These are phyloP conservation scores for Boletus sensibilis DNA, from an alignment of 768 basidiomycete species.

Conservation along the genomic window DNA sequence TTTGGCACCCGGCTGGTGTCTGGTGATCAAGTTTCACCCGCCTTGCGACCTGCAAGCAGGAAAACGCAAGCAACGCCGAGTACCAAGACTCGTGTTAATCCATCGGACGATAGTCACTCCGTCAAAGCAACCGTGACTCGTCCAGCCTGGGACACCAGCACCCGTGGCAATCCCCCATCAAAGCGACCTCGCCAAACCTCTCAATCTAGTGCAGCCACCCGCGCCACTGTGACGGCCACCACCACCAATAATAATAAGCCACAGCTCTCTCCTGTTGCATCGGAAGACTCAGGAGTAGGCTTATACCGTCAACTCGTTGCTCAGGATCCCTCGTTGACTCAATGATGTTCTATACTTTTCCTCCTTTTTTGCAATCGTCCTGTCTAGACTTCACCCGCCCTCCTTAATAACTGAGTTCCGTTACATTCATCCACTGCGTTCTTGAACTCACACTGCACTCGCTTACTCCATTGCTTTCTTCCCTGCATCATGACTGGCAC, in stretches of 20 bases:
- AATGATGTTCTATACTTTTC: conserved; percentile 19
- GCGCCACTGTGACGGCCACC: conserved; percentile 35
- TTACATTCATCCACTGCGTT: conserved; percentile 20
- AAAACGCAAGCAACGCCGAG: conserved; percentile 46
- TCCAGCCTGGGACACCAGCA: conserved; percentile 71
- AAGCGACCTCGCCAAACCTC: conserved; percentile 73
- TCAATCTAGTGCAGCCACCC: conserved; percentile 64
- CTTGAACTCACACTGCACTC: conserved; percentile 31
- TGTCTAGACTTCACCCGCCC: conserved; percentile 19
- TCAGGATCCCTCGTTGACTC: conserved; percentile 67
- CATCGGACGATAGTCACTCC: conserved; percentile 65
- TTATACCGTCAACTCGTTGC: conserved; percentile 80
- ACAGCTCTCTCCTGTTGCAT: conserved; percentile 67
- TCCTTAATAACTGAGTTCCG: conserved; percentile 22
- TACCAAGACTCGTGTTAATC: conserved; percentile 46
- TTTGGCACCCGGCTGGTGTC: conserved; percentile 83
- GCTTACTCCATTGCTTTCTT: conserved; percentile 24
- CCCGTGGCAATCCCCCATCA: conserved; percentile 41
- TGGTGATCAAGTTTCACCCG: conserved; percentile 44
- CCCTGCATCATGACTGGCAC: conserved; percentile 32
- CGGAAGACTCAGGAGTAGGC: conserved; percentile 75
- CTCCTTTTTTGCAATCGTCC: conserved; percentile 3
- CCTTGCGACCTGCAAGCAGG: conserved; percentile 61
- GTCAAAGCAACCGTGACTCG: conserved; percentile 72
- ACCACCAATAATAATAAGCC: conserved; percentile 33